phyloP scores from a whole-genome alignment of 75 land plant genomes.

The Cunninghamia lanceolata region DNA sequence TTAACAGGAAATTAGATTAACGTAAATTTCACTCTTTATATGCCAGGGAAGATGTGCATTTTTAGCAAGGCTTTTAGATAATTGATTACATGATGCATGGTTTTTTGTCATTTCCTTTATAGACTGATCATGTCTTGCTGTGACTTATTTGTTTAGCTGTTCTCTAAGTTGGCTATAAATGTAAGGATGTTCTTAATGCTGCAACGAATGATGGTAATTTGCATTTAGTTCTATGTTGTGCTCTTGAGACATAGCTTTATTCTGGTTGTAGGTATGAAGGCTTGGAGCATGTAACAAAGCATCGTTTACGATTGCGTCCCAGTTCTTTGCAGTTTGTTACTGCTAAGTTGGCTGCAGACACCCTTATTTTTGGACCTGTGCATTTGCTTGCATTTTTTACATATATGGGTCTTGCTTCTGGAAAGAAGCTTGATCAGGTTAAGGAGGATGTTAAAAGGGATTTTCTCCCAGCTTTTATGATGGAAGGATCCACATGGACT shows the following conservation, averaged over 20 bases:
- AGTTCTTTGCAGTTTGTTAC: constrained; percentile 64
- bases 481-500: constrained; percentile 80
- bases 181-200: neutral
- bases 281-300: constrained; percentile 64
- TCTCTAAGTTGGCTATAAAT: neutral
- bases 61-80: neutral
- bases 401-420: constrained; percentile 83
- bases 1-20: neutral
- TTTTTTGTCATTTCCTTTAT: neutral
- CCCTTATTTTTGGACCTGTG: constrained; percentile 83
- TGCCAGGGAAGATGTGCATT: neutral
- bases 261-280: constrained; percentile 73
- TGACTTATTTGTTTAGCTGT: neutral
- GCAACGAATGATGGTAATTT: neutral
- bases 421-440: constrained; percentile 57
- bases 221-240: neutral
- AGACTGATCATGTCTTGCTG: neutral
- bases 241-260: neutral
- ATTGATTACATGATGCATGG: neutral
- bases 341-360: constrained; percentile 76
- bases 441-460: constrained; percentile 84
- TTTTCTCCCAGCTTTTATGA: constrained; percentile 82
- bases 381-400: constrained; percentile 87
- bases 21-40: neutral
- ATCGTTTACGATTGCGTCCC: constrained; percentile 43